phyloP scores from a whole-genome alignment of 345 rosid species.

The Linum tenue region DNA sequence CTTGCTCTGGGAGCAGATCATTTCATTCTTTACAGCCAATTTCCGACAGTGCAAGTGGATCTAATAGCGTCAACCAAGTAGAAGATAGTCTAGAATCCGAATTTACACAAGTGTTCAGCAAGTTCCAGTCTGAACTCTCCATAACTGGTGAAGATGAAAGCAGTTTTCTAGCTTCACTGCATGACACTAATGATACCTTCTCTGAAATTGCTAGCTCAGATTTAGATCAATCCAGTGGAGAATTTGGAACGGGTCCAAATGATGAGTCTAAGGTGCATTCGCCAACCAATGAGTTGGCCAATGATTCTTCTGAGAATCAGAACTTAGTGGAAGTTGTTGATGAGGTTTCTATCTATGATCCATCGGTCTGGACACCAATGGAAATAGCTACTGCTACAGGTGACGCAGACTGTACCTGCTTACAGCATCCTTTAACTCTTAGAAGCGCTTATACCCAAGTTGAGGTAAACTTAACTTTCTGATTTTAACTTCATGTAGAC shows the following conservation, averaged over 20 bases:
- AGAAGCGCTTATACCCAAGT: constrained; percentile 78
- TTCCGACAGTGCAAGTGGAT: constrained; percentile 17
- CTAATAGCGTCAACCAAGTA: constrained; percentile 23
- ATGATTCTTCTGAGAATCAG: constrained; percentile 27
- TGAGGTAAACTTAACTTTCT: constrained; percentile 38
- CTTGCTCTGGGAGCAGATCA: not conserved
- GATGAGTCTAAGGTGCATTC: constrained; percentile 8
- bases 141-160: constrained; percentile 36
- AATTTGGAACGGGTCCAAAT: constrained; percentile 14
- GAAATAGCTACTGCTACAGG: constrained; percentile 88
- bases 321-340: constrained; percentile 25
- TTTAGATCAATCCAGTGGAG: constrained; percentile 16
- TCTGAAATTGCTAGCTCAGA: constrained; percentile 10
- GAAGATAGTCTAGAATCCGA: constrained; percentile 32
- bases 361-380: constrained; percentile 69
- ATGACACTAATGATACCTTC: constrained; percentile 21
- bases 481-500: constrained; percentile 7
- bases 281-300: constrained; percentile 15
- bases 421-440: constrained; percentile 71
- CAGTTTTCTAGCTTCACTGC: constrained; percentile 43
- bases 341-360: constrained; percentile 39
- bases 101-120: constrained; percentile 27
- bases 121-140: constrained; percentile 25
- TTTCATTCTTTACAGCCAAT: constrained; percentile 13
- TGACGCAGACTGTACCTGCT: constrained; percentile 31